Evolutionary conservation across 495 filamentous ascomycete species (phyloP).

Genomic region (Sporormia fimetaria): DNA sequence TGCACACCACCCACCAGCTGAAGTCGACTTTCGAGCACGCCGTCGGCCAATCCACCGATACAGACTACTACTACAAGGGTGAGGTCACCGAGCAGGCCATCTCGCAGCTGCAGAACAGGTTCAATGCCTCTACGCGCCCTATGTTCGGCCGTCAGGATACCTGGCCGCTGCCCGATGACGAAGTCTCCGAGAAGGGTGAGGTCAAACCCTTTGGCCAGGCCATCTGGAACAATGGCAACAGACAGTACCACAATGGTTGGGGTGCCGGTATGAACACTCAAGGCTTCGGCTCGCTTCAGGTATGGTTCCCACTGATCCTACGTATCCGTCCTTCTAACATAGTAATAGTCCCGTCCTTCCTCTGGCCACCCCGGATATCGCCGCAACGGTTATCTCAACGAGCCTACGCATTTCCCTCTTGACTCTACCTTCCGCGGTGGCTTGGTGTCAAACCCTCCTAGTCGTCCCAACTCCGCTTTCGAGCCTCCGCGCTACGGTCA

Average conservation of each 20-base stretch:
- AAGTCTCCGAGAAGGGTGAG: conserved; percentile 54
- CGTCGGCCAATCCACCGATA: conserved; percentile 50
- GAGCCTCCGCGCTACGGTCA: conserved; percentile 25
- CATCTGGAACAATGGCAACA: conserved; percentile 46
- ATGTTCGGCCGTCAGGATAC: conserved; percentile 44
- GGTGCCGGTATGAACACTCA: conserved; percentile 12
- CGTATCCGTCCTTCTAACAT: too few species aligned
- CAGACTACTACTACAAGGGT: conserved; percentile 37
- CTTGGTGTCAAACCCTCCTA: conserved; percentile 31
- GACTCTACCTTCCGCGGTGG: conserved; percentile 34
- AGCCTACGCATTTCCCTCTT: conserved; percentile 30
- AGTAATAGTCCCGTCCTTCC: conserved; percentile 11
- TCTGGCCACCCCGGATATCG: conserved; percentile 24
- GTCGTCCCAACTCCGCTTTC: conserved; percentile 31
- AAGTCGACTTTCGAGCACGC: conserved; percentile 66
- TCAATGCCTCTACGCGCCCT: conserved; percentile 43
- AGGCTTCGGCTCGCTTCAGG: too few species aligned
- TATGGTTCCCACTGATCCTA: too few species aligned
- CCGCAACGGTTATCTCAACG: conserved; percentile 28
- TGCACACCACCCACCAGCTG: conserved; percentile 63
- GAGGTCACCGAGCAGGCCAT: conserved; percentile 45
- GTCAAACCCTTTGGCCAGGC: conserved; percentile 47
- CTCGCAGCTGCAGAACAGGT: conserved; percentile 41
- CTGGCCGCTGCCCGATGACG: conserved; percentile 58
- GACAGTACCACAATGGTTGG: conserved; percentile 27